Evolutionary conservation across 2,329 filamentous ascomycete genomes (phyloP).

Genomic region (Diaporthe longicolla): DNA sequence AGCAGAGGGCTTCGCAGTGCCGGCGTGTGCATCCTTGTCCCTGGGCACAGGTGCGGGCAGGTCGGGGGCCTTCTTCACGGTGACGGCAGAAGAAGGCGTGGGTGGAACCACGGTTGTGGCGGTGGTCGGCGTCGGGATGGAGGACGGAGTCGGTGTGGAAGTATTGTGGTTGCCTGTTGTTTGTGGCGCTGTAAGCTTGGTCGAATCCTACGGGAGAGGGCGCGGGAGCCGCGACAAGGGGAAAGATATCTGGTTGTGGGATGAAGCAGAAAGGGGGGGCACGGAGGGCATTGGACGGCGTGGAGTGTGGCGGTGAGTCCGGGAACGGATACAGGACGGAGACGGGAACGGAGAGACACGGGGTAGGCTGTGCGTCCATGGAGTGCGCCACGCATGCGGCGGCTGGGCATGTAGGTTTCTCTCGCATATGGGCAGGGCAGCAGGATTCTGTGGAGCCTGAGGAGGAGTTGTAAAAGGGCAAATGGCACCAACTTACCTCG

Average conservation of each 20-base stretch:
- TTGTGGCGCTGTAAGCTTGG: slow-evolving; percentile 31
- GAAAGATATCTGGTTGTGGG: background rate
- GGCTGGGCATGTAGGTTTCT: background rate
- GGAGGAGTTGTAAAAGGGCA: too few species aligned
- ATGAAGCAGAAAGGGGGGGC: background rate
- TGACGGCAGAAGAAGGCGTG: slow-evolving; percentile 19
- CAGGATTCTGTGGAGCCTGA: background rate
- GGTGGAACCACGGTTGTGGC: slow-evolving; percentile 34
- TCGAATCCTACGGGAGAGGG: slow-evolving; percentile 15
- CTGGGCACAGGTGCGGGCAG: slow-evolving; percentile 10
- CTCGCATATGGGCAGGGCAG: background rate
- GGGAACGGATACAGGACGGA: background rate
- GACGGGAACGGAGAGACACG: slow-evolving; percentile 10
- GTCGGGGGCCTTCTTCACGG: slow-evolving; percentile 2
- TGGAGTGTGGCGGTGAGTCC: slow-evolving; percentile 25
- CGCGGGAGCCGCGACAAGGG: background rate
- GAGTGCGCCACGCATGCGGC: slow-evolving; percentile 13
- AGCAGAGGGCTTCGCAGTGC: slow-evolving; percentile 18
- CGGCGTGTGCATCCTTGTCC: slow-evolving; percentile 36
- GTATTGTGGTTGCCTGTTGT: slow-evolving; percentile 35
- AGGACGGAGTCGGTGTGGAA: background rate
- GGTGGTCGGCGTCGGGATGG: slow-evolving; percentile 26
- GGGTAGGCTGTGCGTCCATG: background rate
- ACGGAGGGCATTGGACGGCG: background rate
- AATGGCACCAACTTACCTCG: slow-evolving; percentile 30